Percentiles rank a stretch among this genome's conserved stretches.
Conservation (phyloP, 305 asterid genomes). For the Solanum aculeatissimum region DNA sequence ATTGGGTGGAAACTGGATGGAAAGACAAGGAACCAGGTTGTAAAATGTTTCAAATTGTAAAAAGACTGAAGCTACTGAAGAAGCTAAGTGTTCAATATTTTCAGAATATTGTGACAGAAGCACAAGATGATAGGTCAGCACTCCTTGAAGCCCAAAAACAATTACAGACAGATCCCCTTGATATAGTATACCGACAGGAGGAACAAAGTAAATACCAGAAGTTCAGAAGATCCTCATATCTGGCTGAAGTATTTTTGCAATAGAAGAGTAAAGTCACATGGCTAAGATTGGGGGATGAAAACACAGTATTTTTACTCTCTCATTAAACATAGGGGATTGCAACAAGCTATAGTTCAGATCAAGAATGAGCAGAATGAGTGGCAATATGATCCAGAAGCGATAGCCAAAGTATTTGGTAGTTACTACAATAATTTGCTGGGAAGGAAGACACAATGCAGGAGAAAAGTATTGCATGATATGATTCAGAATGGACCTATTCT, state of each 20-base stretch:
- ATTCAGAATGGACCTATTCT: neutral
- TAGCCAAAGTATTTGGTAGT: neutral
- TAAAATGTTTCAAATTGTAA: too few relatives aligned
- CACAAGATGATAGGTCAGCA: neutral
- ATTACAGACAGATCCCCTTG: neutral
- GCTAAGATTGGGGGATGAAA: neutral
- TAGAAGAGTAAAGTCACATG: neutral
- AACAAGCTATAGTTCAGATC: neutral
- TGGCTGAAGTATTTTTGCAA: neutral
- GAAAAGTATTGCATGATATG: too few relatives aligned
- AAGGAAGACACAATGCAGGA: neutral
- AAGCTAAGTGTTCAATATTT: too few relatives aligned
- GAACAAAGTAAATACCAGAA: neutral
- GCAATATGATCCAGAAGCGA: neutral
- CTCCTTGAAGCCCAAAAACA: neutral
- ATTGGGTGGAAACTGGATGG: neutral
- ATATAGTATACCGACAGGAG: neutral
- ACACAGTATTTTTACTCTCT: neutral
- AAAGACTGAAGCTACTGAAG: neutral
- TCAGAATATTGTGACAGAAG: too few relatives aligned
- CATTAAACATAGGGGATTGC: neutral
- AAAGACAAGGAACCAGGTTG: neutral
- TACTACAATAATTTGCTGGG: too few relatives aligned
- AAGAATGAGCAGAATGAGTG: neutral
- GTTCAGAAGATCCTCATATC: neutral